These are phyloP conservation scores for Lipomyces sp. DNA, from an alignment of 805 yeast species.

Conservation along the genomic window DNA sequence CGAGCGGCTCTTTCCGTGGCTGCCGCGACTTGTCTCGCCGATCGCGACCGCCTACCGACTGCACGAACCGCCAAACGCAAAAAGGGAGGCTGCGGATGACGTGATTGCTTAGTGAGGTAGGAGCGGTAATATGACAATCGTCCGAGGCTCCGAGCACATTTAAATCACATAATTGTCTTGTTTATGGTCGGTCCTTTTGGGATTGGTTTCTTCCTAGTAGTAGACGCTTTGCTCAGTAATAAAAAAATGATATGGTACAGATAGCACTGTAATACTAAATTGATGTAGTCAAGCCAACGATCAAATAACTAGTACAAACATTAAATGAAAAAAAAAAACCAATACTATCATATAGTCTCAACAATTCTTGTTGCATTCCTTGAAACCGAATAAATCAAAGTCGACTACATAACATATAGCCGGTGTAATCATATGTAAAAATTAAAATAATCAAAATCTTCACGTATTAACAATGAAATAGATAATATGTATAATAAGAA, in stretches of 20 bases:
- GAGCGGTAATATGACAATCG: no score
- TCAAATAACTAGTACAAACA: neutral
- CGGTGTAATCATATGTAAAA: neutral
- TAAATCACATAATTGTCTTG: no score
- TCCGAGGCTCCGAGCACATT: no score
- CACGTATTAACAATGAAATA: slow-evolving; percentile 1
- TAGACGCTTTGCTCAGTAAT: no score
- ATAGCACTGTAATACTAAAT: neutral
- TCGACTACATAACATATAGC: neutral
- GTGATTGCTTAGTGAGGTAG: no score
- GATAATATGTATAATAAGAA: slow-evolving; percentile 1
- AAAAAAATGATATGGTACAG: neutral
- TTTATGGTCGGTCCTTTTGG: no score
- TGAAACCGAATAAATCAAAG: slow-evolving; percentile 1
- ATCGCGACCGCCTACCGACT: no score
- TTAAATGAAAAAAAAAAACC: neutral
- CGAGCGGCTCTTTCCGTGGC: neutral
- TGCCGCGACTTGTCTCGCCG: no score
- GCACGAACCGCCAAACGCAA: no score
- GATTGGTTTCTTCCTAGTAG: no score
- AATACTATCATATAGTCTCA: neutral
- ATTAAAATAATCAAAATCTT: slow-evolving; percentile 6
- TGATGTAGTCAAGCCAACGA: neutral
- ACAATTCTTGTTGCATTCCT: neutral
- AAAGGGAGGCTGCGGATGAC: no score